Base-by-base conservation (phyloP, 108 stramenopile species). In the Cyclotella atomus region DNA sequence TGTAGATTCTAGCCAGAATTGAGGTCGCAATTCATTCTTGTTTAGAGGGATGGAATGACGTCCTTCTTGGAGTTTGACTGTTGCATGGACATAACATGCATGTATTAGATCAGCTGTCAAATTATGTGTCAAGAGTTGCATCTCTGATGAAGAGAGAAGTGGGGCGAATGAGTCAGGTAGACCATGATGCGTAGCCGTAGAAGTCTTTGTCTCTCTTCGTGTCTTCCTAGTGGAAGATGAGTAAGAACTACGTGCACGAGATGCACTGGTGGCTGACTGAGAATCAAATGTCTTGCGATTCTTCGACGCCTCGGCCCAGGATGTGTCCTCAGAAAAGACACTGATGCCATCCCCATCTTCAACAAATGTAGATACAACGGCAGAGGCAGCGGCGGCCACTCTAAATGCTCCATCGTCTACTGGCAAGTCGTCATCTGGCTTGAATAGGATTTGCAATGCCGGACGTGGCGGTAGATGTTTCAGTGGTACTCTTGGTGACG, bases 91-190 rank as follows among this genome's bases (percentile, higher is more conserved):
- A 53, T 86, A 84, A 49, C 86, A 38, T 2, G 87, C 91, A 76
- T 95, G 95, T 25, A 95, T 83, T 19, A 95, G 67, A 83, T 95
- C 89, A 0, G 91, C 84, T 35, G 95, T 89, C 43, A 95, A 73
- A 41, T 84, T 77, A 54, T 88, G 59, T n/a, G 76, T 69, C 5
- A 90, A 43, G 21, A 93, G 49, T 70, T 93, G 86, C 49, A 89
- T 87, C 36, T 91, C 88, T 15, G 88, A 89, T 5, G 91, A 92
- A 6, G 89, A 91, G 14, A 95, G 77, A 7, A 95, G 79, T 0
- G 95, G 95, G 30, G 95, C 95, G 83, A 95, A 95, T 43, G 88
- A 89, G 72, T 93, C 91, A 23, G 95, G 92, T 10, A 92, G 81
- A 66, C 89, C 90, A 28, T 80, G 59, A 28, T 68, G 50, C 35